These are phyloP conservation scores for Tremella mesenterica DNA, from an alignment of 768 basidiomycete genomes.

Conservation along the genomic window DNA sequence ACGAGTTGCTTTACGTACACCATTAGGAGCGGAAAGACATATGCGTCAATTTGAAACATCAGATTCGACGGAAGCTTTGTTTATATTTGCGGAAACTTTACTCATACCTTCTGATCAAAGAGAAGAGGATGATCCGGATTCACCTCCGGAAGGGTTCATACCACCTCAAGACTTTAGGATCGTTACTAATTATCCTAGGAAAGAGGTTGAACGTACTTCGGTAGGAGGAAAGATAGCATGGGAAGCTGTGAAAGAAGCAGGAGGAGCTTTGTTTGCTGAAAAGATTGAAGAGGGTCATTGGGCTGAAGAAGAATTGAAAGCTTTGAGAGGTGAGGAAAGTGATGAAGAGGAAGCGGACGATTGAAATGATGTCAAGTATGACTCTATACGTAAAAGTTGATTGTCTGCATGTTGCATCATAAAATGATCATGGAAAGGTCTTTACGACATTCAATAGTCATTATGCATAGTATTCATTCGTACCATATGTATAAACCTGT, in stretches of 20 bases:
- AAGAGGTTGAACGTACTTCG: conserved; percentile 17
- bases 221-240: conserved; percentile 22
- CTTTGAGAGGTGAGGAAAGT: conserved; percentile 16
- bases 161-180: conserved; percentile 24
- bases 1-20: conserved; percentile 41
- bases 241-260: conserved; percentile 29
- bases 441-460: too few species aligned
- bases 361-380: too few species aligned
- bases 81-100: conserved; percentile 40
- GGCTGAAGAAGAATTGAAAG: conserved; percentile 16
- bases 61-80: conserved; percentile 21
- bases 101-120: conserved; percentile 18
- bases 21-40: conserved; percentile 26
- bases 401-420: too few species aligned
- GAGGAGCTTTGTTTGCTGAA: conserved; percentile 35
- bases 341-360: conserved; percentile 23
- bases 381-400: too few species aligned
- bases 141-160: conserved; percentile 18
- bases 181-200: conserved; percentile 37
- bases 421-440: too few species aligned
- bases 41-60: conserved; percentile 22
- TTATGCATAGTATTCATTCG: too few species aligned
- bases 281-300: conserved; percentile 23
- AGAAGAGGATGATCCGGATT: conserved; percentile 17
- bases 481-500: too few species aligned